Conservation (phyloP, 306 rosid genomes). For the Corylus americana region DNA sequence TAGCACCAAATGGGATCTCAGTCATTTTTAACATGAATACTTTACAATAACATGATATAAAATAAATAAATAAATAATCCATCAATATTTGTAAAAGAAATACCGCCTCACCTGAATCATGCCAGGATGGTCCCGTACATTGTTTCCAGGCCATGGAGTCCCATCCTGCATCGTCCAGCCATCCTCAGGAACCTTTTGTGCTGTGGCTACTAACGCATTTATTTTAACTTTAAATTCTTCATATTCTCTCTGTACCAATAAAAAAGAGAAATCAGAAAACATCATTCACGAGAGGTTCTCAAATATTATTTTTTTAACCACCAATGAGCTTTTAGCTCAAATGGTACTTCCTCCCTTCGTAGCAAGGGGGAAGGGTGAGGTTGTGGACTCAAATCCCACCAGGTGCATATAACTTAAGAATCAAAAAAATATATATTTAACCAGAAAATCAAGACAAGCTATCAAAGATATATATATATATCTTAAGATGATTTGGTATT, state of each 20-base stretch:
- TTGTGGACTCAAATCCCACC: too few relatives aligned
- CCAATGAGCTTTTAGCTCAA: too few relatives aligned
- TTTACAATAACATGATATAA: neutral
- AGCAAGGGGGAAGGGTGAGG: too few relatives aligned
- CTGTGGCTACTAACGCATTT: constrained; percentile 84
- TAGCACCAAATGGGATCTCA: neutral
- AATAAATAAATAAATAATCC: too few relatives aligned
- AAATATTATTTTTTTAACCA: too few relatives aligned
- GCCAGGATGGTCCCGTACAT: constrained; percentile 97
- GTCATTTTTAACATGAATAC: neutral
- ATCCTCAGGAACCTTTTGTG: constrained; percentile 93
- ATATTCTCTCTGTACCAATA: constrained; percentile 71
- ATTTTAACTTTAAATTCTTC: constrained; percentile 92
- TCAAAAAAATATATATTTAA: neutral
- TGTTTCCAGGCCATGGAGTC: constrained; percentile 97
- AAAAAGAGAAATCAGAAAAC: neutral
- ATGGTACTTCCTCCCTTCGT: too few relatives aligned
- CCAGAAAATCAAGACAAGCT: neutral
- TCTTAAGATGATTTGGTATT: neutral
- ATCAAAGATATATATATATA: neutral
- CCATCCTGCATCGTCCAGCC: constrained; percentile 99
- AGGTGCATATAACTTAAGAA: too few relatives aligned
- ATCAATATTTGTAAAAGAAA: constrained; percentile 15
- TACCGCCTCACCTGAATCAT: constrained; percentile 87
- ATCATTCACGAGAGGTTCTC: neutral